phyloP scores from a whole-genome alignment of 75 land plant genomes.

The Picea sitchensis region DNA sequence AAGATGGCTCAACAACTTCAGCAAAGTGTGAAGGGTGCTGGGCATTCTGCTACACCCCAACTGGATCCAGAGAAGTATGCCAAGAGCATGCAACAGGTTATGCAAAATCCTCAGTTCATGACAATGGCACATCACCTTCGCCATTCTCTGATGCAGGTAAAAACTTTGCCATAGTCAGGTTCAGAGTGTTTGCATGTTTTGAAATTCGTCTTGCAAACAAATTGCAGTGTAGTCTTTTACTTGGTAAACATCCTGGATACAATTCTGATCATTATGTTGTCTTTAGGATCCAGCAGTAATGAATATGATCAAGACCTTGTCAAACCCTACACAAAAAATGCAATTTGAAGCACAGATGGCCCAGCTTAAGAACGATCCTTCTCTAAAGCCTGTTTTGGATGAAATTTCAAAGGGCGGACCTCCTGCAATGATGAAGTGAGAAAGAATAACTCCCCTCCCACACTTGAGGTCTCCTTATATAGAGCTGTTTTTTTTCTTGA shows the following conservation, averaged over 20 bases:
- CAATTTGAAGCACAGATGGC: constrained; percentile 73
- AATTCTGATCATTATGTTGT: constrained; percentile 6
- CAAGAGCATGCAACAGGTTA: constrained; percentile 46
- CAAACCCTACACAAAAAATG: constrained; percentile 63
- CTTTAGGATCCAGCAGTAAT: constrained; percentile 12
- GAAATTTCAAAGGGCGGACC: constrained; percentile 84
- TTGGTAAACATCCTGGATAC: not conserved
- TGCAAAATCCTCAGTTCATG: constrained; percentile 57
- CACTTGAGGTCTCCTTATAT: not conserved
- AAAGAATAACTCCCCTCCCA: not conserved
- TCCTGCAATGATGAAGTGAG: constrained; percentile 85
- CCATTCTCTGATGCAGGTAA: constrained; percentile 53
- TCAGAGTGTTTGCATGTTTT: not conserved
- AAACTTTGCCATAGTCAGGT: not conserved
- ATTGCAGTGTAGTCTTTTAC: not conserved
- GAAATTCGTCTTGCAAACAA: not conserved
- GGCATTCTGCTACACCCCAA: constrained; percentile 29
- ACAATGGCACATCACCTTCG: constrained; percentile 45
- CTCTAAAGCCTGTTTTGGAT: constrained; percentile 69
- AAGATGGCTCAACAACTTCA: constrained; percentile 45
- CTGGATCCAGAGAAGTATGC: constrained; percentile 41
- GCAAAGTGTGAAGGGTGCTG: constrained; percentile 29
- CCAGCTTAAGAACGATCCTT: constrained; percentile 67
- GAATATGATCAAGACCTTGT: constrained; percentile 29
- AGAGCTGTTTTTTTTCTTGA: not conserved